Evolutionary conservation across 768 basidiomycete genomes (phyloP), one percentile per base, ranked within the genome.

Genomic region (Neoboletus brunneissimus): DNA sequence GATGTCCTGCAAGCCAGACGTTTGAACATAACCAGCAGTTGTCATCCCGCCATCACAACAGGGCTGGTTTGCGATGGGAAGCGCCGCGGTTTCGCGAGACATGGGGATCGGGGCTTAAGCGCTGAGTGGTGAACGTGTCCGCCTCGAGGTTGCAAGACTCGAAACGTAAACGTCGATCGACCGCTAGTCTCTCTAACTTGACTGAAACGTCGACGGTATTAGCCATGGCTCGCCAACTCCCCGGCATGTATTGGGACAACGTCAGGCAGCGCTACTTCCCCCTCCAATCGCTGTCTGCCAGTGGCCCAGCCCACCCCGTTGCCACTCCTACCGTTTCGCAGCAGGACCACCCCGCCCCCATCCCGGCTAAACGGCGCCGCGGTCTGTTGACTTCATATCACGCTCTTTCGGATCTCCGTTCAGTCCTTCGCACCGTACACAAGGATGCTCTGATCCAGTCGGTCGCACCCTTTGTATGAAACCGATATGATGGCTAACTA

Each of bases 171-270:
- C 48, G 2, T 12, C 6, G 2, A 15, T 15, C 9, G 41, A 42
- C 23, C 41, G 6, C 12, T 42, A 22, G 5, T 16, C 43, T 16
- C 43, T 44, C 43, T 4, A n/a, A 27, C 44, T 45, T 2, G 20
- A 23, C 47, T 25, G 34, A 32, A 32, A 40, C 37, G 29, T 16
- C 5, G 20, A 48, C 20, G n/a, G 16, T 18, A 8, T 22, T 32
- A 5, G 2, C n/a, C 48, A 83, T 82, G 80, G 77, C 79, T 50
- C 73, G 66, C 54, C 71, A 79, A 13, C 74, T 85, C 12, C 81
- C 84, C 48, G 85, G 85, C 2, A 69, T 85, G 50, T 81, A 80
- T 64, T 87, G 78, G 72, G 83, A 87, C 63, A 64, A 73, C 56
- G 64, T 65, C 34, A 72, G 67, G 53, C 79, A 81, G 40, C 77